Evolutionary conservation across 202 grass and related monocot genomes (phyloP), one percentile per base, ranked within the genome.

Genomic region (Setaria viridis): DNA sequence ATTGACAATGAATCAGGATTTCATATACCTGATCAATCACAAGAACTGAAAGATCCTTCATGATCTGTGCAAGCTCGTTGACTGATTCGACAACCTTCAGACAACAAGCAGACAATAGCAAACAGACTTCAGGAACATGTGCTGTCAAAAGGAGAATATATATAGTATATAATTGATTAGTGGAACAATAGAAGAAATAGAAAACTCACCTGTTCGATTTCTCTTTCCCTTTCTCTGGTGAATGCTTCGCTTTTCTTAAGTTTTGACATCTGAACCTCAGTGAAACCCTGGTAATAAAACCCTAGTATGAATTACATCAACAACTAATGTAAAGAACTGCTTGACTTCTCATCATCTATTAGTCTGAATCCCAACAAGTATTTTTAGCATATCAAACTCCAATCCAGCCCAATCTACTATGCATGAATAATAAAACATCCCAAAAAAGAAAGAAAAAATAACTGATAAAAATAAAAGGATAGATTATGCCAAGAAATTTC

Each of bases 11-110:
- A 82, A 82, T 33, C 76, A 84, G 34, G 32, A 72, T 63, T 62
- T 80, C 74, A 47, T 78, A 42, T 94, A 97, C 94, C 92, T 97
- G 92, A 87, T 99, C 97, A 43, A 99, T 97, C 75, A 97, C 92
- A 32, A 99, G 86, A 89, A 96, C 96, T 56, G 96, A 99, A 88
- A 94, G 93, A 88, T 99, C 96, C 87, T 95, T 99, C 93, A 99
- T 99, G 77, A 95, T 95, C 87, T 99, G 96, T 83, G 93, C 96
- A 96, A 99, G 97, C 70, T 97, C 97, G 17, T 97, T 92, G 35
- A 99, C 97, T 60, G 97, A 99, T 88, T 99, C 94, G 1, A 94
- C 90, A 92, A 97, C 97, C 97, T 99, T 81, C 82, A 89, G 82
- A 76, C n/a, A 71, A 73, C 47, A 97, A 85, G 64, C 29, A 84